Evolutionary conservation across 805 yeast species (phyloP).

Genomic region (Sugiyamaella smithiae): DNA sequence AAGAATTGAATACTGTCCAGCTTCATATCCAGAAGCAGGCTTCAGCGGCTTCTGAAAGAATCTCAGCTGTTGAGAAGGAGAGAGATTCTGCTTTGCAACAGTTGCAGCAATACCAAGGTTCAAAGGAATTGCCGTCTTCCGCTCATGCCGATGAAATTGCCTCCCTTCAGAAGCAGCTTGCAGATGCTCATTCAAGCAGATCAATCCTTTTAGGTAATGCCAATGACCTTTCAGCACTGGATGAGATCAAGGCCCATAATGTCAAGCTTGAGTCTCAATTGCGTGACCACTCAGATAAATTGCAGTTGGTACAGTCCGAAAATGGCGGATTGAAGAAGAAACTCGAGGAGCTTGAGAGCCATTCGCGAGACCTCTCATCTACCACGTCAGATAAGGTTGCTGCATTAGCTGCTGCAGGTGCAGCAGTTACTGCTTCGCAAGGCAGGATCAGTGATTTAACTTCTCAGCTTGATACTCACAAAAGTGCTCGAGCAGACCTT

Average conservation of each 20-base stretch:
- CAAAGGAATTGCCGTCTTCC: neutral
- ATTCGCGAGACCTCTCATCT: constrained; percentile 19
- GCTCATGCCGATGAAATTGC: constrained; percentile 6
- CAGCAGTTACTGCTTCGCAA: constrained; percentile 28
- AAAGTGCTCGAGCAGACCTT: constrained; percentile 16
- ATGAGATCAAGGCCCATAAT: constrained; percentile 21
- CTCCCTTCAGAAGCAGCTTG: constrained; percentile 10
- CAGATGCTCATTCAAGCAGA: constrained; percentile 8
- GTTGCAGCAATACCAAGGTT: neutral
- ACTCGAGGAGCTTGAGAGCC: constrained; percentile 12
- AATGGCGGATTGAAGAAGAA: constrained; percentile 15
- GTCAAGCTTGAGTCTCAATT: constrained; percentile 26
- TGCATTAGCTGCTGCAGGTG: constrained; percentile 27
- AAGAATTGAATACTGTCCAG: constrained; percentile 28
- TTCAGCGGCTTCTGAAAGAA: constrained; percentile 26
- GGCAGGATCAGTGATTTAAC: constrained; percentile 16
- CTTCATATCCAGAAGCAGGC: constrained; percentile 26
- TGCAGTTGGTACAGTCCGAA: constrained; percentile 20
- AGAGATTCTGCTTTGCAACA: constrained; percentile 21
- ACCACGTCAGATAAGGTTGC: constrained; percentile 24
- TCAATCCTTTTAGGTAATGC: constrained; percentile 11
- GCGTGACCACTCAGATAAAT: constrained; percentile 22
- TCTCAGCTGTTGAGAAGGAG: constrained; percentile 23
- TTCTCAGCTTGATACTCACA: constrained; percentile 21
- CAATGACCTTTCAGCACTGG: constrained; percentile 12